Evolutionary conservation across 169 alveolate genomes (phyloP).

Genomic region (Condylostoma magnum): DNA sequence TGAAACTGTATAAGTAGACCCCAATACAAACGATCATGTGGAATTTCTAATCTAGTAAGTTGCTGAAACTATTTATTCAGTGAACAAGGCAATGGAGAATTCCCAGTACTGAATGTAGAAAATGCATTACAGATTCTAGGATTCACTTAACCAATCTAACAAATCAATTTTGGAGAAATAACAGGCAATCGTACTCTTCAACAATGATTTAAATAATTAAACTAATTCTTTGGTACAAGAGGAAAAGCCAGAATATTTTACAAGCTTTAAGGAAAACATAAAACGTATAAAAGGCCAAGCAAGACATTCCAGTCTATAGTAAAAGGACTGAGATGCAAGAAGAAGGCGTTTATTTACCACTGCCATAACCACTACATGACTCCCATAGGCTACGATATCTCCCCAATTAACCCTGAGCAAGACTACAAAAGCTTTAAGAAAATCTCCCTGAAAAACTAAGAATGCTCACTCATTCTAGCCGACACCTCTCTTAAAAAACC

Average conservation of each 20-base stretch:
- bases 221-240: slow-evolving; percentile 37
- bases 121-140: slow-evolving; percentile 60
- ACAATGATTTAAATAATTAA: slow-evolving; percentile 51
- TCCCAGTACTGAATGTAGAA: slow-evolving; percentile 64
- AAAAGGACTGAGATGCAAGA: slow-evolving; percentile 46
- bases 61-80: slow-evolving; percentile 60
- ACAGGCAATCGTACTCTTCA: slow-evolving; percentile 72
- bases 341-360: slow-evolving; percentile 64
- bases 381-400: slow-evolving; percentile 71
- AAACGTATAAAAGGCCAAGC: slow-evolving; percentile 58
- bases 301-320: slow-evolving; percentile 34
- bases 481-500: slow-evolving; percentile 57
- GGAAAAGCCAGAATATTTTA: slow-evolving; percentile 60
- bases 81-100: slow-evolving; percentile 56
- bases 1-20: slow-evolving; percentile 79
- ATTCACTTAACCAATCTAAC: slow-evolving; percentile 43
- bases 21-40: slow-evolving; percentile 68
- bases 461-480: slow-evolving; percentile 59
- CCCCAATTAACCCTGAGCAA: slow-evolving; percentile 57
- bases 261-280: slow-evolving; percentile 58
- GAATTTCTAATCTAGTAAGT: slow-evolving; percentile 66
- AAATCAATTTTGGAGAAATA: slow-evolving; percentile 59
- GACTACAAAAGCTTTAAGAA: slow-evolving; percentile 47
- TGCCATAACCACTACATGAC: slow-evolving; percentile 72
- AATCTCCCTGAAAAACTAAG: slow-evolving; percentile 30